Conservation (phyloP, 148 eudicot species). For the Heliamphora exappendiculata region DNA sequence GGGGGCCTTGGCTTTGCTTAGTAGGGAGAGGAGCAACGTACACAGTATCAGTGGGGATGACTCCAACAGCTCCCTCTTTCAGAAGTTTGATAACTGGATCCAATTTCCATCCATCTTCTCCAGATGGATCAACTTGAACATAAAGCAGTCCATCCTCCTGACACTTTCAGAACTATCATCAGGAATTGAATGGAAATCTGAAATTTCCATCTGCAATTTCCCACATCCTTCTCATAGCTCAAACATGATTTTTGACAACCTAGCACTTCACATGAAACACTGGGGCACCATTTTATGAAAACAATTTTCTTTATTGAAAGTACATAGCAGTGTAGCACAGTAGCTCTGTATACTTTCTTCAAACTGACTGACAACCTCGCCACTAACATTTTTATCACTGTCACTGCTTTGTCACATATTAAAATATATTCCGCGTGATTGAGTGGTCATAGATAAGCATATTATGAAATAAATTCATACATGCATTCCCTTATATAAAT, state of each 20-base stretch:
- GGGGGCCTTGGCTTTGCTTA: neutral
- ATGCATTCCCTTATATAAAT: neutral
- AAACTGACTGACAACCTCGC: neutral
- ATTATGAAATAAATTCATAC: neutral
- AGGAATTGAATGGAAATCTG: neutral
- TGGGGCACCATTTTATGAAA: neutral
- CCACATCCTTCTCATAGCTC: neutral
- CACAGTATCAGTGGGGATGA: constrained; percentile 95
- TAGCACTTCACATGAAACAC: neutral
- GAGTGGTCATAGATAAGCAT: neutral
- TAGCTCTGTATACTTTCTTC: neutral
- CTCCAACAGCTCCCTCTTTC: constrained; percentile 84
- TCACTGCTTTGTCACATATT: neutral
- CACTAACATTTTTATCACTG: neutral
- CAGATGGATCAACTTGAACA: constrained; percentile 74
- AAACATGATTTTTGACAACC: neutral
- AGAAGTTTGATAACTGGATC: constrained; percentile 61
- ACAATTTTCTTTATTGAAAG: neutral
- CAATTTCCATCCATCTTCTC: constrained; percentile 70
- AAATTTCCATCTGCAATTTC: neutral
- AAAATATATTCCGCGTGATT: neutral
- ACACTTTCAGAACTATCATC: neutral
- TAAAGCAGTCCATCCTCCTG: constrained; percentile 66
- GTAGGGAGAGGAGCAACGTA: constrained; percentile 22
- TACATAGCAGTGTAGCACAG: neutral